phyloP scores from a whole-genome alignment of 1,284 basidiomycete species.

The Naganishia albida region DNA sequence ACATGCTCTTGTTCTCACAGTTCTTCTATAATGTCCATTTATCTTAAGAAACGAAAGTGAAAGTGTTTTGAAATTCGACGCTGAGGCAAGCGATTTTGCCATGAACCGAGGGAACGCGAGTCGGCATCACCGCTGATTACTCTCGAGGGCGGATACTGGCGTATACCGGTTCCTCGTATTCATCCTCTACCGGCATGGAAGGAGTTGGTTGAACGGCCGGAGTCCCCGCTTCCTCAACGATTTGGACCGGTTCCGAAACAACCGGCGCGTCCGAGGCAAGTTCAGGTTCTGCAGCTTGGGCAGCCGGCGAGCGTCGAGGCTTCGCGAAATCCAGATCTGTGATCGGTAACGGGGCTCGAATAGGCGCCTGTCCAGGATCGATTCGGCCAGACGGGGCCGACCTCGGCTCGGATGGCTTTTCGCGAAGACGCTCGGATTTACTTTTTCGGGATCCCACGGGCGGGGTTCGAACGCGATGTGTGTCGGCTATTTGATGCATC shows the following conservation, averaged over 20 bases:
- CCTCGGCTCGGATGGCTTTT: background rate
- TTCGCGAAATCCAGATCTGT: slow-evolving; percentile 10
- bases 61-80: background rate
- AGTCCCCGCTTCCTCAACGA: too few species aligned
- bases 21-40: slow-evolving; percentile 7
- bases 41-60: background rate
- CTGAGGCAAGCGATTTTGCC: background rate
- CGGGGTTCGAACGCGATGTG: background rate
- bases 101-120: background rate
- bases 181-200: background rate
- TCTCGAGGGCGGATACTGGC: slow-evolving; percentile 16
- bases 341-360: background rate
- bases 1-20: background rate
- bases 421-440: background rate
- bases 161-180: slow-evolving; percentile 13
- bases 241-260: background rate
- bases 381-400: background rate
- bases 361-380: background rate
- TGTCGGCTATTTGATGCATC: background rate
- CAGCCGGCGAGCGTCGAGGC: background rate
- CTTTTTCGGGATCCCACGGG: background rate
- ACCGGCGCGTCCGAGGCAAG: background rate
- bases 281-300: background rate
- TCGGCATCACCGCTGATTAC: background rate
- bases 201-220: too few species aligned